phyloP scores from a whole-genome alignment of 2,329 filamentous ascomycete genomes.

The Rutstroemia sp. region DNA sequence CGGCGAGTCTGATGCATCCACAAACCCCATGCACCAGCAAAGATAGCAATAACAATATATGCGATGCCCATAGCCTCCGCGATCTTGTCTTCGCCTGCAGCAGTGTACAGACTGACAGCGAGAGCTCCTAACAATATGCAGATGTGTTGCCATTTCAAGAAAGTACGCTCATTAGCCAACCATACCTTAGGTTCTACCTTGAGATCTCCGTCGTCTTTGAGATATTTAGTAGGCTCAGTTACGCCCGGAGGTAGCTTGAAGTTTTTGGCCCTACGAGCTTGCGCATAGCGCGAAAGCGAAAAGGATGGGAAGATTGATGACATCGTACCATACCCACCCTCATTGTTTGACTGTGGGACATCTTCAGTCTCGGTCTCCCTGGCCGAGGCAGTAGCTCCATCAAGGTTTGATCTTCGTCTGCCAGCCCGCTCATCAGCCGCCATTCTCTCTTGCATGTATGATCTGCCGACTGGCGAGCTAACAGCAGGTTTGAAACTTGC shows the following conservation, averaged over 20 bases:
- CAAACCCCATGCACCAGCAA: constrained; percentile 84
- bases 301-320: constrained; percentile 74
- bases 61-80: constrained; percentile 73
- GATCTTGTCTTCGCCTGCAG: constrained; percentile 71
- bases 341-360: constrained; percentile 28
- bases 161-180: constrained; percentile 97
- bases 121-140: constrained; percentile 78
- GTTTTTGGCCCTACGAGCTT: constrained; percentile 42
- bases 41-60: constrained; percentile 75
- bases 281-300: constrained; percentile 70
- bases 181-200: constrained; percentile 97
- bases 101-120: constrained; percentile 80
- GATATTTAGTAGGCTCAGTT: constrained; percentile 75
- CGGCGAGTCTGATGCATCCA: constrained; percentile 69
- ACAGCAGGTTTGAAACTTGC: constrained; percentile 51
- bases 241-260: constrained; percentile 74
- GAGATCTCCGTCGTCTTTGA: constrained; percentile 89
- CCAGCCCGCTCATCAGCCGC: constrained; percentile 35
- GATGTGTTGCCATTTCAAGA: constrained; percentile 98
- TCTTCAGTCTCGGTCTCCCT: constrained; percentile 27
- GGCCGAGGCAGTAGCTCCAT: constrained; percentile 19
- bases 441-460: constrained; percentile 51
- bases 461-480: constrained; percentile 62
- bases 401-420: constrained; percentile 26
- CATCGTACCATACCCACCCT: constrained; percentile 47